Percentiles rank a stretch among this genome's conserved stretches.
Conservation (phyloP, 345 rosid species). For the Citrus reticulata region DNA sequence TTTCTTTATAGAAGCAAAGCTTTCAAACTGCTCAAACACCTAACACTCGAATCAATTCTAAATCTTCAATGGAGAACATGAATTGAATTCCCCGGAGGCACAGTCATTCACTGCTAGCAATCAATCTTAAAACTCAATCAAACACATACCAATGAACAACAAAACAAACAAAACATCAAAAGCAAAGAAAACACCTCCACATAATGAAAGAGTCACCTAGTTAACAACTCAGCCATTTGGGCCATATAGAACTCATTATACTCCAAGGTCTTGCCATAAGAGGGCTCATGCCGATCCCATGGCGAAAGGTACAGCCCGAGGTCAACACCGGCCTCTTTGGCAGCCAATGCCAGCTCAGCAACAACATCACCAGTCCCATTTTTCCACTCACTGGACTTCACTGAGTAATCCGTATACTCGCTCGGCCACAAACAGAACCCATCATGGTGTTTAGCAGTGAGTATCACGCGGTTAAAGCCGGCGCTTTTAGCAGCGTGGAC, state of each 20-base stretch:
- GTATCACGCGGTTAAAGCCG: slow-evolving; percentile 67
- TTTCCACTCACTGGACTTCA: slow-evolving; percentile 62
- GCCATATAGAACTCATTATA: slow-evolving; percentile 83
- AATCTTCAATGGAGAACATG: background rate
- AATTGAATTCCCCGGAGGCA: background rate
- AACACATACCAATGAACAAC: background rate
- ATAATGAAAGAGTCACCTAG: slow-evolving; percentile 36
- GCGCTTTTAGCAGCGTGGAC: slow-evolving; percentile 63
- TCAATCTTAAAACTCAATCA: background rate
- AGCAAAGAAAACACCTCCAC: background rate
- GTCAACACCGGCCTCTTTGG: slow-evolving; percentile 49
- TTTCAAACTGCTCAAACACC: background rate
- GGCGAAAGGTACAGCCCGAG: slow-evolving; percentile 85
- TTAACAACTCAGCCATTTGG: slow-evolving; percentile 84
- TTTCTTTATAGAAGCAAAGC: background rate
- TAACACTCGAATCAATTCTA: background rate
- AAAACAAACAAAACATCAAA: background rate
- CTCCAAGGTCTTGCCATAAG: slow-evolving; percentile 73
- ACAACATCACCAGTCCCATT: slow-evolving; percentile 71
- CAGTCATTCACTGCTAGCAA: background rate
- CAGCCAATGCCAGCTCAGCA: slow-evolving; percentile 60
- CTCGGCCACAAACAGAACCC: slow-evolving; percentile 97
- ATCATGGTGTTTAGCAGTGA: slow-evolving; percentile 92
- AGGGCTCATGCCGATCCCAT: slow-evolving; percentile 82
- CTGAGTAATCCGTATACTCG: slow-evolving; percentile 70